phyloP scores from a whole-genome alignment of 768 basidiomycete species.

The Tulasnella sp. region DNA sequence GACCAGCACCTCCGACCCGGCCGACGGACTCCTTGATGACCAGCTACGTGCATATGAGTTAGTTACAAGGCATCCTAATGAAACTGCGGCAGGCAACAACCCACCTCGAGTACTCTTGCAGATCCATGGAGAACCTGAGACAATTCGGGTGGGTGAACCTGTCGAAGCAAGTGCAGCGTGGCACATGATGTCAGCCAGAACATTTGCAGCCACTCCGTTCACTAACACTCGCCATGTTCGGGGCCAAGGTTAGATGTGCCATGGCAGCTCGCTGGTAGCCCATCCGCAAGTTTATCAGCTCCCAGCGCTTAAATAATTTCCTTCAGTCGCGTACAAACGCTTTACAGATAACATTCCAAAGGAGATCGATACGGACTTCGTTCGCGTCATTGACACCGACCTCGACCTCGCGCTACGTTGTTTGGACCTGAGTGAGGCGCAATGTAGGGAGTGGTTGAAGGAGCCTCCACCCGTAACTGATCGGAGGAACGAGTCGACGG shows the following conservation, averaged over 20 bases:
- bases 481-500: conserved; percentile 33
- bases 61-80: no score
- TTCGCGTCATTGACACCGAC: conserved; percentile 38
- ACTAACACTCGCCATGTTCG: conserved; percentile 4
- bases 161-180: conserved; percentile 34
- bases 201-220: not conserved
- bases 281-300: not conserved
- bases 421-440: conserved; percentile 33
- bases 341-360: conserved; percentile 46
- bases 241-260: conserved; percentile 4
- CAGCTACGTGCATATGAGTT: no score
- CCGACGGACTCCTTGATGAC: no score
- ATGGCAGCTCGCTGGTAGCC: conserved; percentile 8
- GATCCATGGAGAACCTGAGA: not conserved
- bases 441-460: conserved; percentile 40
- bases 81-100: no score
- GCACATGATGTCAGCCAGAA: conserved; percentile 28
- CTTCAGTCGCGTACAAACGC: conserved; percentile 46
- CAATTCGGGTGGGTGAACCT: conserved; percentile 21
- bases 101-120: not conserved
- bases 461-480: conserved; percentile 30
- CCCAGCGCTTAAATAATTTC: not conserved
- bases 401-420: conserved; percentile 40
- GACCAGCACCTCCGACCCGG: no score
- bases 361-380: conserved; percentile 44